Percentiles rank a stretch among this genome's conserved stretches.
These are phyloP conservation scores for Eimeria acervulina DNA, from an alignment of 169 alveolate species.

Conservation along the genomic window DNA sequence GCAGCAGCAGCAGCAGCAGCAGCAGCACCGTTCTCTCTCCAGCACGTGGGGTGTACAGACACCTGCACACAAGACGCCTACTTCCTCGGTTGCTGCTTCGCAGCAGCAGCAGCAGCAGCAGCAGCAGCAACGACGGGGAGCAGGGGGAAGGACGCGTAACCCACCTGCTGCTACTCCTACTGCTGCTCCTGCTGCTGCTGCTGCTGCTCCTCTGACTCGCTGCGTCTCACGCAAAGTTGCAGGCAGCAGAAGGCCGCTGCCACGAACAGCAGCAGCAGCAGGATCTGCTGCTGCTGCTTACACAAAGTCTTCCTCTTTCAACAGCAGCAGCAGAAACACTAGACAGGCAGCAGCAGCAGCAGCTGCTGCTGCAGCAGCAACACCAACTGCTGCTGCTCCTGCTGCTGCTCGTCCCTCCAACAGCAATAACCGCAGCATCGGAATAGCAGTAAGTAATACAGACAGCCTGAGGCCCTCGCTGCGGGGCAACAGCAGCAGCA, in stretches of 20 bases:
- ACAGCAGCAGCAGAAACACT: no score
- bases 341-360: conserved; percentile 17
- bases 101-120: conserved; percentile 34
- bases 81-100: conserved; percentile 12
- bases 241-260: conserved; percentile 52
- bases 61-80: not conserved
- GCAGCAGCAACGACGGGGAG: conserved; percentile 15
- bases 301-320: no score
- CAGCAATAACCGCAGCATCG: not conserved
- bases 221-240: conserved; percentile 10
- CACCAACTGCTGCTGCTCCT: conserved; percentile 1
- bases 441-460: no score
- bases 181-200: conserved; percentile 1
- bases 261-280: conserved; percentile 2
- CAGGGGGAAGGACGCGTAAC: conserved; percentile 6
- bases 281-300: no score
- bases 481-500: not conserved
- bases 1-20: conserved; percentile 64
- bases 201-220: conserved; percentile 23
- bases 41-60: conserved; percentile 11
- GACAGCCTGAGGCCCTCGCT: conserved; percentile 1
- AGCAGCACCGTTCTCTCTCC: not conserved
- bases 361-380: conserved; percentile 5
- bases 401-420: conserved; percentile 13
- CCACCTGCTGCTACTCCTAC: conserved; percentile 17